Percentiles rank a stretch among this genome's conserved stretches.
Evolutionary conservation across 495 filamentous ascomycete species (phyloP).

Genomic region (Penicillium maclennaniae): DNA sequence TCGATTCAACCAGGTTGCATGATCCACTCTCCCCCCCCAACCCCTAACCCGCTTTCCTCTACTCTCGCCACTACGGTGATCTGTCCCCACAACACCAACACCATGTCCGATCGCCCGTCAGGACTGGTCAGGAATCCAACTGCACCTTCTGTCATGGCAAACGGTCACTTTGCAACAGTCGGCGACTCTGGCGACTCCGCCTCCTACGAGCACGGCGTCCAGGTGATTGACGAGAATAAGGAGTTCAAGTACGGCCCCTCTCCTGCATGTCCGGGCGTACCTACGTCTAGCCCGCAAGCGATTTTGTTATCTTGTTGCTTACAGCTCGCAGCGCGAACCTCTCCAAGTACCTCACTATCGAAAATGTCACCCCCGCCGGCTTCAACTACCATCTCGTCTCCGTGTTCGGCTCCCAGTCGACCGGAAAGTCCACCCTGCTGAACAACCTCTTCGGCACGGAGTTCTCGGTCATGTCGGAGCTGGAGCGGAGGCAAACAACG

Average conservation of each 20-base stretch:
- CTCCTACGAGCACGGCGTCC: slow-evolving; percentile 86
- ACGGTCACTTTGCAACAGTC: slow-evolving; percentile 83
- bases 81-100: slow-evolving; percentile 24
- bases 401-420: slow-evolving; percentile 97
- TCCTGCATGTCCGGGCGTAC: slow-evolving; percentile 1
- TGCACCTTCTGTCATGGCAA: slow-evolving; percentile 62
- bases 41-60: slow-evolving; percentile 17
- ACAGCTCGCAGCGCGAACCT: slow-evolving; percentile 61
- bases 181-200: slow-evolving; percentile 61
- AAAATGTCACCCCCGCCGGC: slow-evolving; percentile 76
- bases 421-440: slow-evolving; percentile 93
- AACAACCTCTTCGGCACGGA: slow-evolving; percentile 94
- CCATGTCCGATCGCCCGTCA: slow-evolving; percentile 30
- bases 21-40: slow-evolving; percentile 14
- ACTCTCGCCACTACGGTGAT: slow-evolving; percentile 24
- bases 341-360: slow-evolving; percentile 72
- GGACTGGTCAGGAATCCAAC: slow-evolving; percentile 38
- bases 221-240: slow-evolving; percentile 94
- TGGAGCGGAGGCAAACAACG: slow-evolving; percentile 87
- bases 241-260: slow-evolving; percentile 73
- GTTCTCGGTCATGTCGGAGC: slow-evolving; percentile 94
- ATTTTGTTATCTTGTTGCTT: slow-evolving; percentile 14
- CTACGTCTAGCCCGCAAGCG: not conserved
- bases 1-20: slow-evolving; percentile 5
- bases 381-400: slow-evolving; percentile 99